Base-by-base conservation (phyloP, 176 grass and related monocot species). In the Musa itinerans region DNA sequence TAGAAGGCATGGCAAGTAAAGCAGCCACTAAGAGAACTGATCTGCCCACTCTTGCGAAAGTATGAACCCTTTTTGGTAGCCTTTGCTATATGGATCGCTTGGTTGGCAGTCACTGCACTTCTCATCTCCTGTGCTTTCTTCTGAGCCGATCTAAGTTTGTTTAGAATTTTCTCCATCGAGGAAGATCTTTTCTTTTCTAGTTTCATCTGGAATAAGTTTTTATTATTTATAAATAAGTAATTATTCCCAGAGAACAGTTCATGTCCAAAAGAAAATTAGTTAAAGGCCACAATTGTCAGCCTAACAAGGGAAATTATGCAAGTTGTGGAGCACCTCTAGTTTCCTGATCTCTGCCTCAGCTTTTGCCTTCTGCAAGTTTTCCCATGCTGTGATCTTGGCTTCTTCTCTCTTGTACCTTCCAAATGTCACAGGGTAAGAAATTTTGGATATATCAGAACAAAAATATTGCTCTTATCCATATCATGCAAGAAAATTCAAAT, bases 1-100 rank as follows among this genome's bases (percentile, higher is more conserved):
- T 88, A 96, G 78, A 90, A 96, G 80, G 93, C 83, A 86, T 92
- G 89, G 73, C 93, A 96, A 29, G 89, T 90, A 79, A 96, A 96
- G 79, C 93, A 96, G 51, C 93, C 93, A 71, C 93, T 92, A 11
- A 96, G 66, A 20, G 93, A 96, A 90, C 76, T 75, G 9, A 88
- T 96, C 54, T 96, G 93, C 4, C 85, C 69, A 68, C 83, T 92
- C 70, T 85, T 96, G 48, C 49, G 73, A 66, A 78, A 54, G 15
- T 79, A 85, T 20, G 73, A 52, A 56, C 62, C 82, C 81, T 62
- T 89, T 63, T 92, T 92, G 51, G 70, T 27, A 53, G 78, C 85
- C 70, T 78, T 85, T 7, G 69, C 79, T 43, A 77, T 13, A 13
- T 86, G 81, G 69, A 83, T 83, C 25, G 75, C 80, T 88, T 88